Percentiles rank a stretch among this genome's conserved stretches.
These are phyloP conservation scores for Eutrema salsugineum DNA, from an alignment of 441 rosid genomes.

Conservation along the genomic window DNA sequence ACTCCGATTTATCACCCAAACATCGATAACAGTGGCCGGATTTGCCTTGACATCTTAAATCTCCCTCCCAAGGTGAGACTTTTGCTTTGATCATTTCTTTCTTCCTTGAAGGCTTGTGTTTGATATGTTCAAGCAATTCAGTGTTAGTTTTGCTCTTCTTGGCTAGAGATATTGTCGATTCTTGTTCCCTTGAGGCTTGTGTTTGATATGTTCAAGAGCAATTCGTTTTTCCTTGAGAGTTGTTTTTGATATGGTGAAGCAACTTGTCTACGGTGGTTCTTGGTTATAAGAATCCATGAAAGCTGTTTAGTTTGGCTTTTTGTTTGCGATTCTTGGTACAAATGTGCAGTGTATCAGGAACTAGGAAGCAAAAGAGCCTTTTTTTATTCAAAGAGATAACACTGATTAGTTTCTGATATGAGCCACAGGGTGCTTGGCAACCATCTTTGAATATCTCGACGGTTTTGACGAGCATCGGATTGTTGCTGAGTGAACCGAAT, in stretches of 20 bases:
- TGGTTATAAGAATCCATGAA: neutral
- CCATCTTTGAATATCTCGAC: slow-evolving; percentile 88
- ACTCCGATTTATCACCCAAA: slow-evolving; percentile 86
- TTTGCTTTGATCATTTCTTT: neutral
- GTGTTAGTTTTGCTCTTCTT: neutral
- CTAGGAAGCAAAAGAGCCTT: neutral
- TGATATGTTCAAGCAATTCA: neutral
- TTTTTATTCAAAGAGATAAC: neutral
- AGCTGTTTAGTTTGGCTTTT: neutral
- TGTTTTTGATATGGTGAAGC: too few relatives aligned
- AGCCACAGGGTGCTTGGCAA: slow-evolving; percentile 80
- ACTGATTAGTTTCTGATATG: neutral
- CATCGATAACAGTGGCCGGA: slow-evolving; percentile 79
- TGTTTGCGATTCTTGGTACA: neutral
- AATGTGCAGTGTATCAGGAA: neutral
- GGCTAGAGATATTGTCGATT: neutral
- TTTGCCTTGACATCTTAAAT: slow-evolving; percentile 89
- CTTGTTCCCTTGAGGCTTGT: neutral
- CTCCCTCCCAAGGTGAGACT: slow-evolving; percentile 77
- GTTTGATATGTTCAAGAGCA: too few relatives aligned
- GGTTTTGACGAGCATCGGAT: slow-evolving; percentile 61
- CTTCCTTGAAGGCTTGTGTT: neutral
- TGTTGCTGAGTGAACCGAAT: slow-evolving; percentile 74
- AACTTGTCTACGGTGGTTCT: neutral
- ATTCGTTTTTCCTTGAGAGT: too few relatives aligned